Base-by-base conservation (phyloP, 2,329 filamentous ascomycete species). In the Neurospora sp. region DNA sequence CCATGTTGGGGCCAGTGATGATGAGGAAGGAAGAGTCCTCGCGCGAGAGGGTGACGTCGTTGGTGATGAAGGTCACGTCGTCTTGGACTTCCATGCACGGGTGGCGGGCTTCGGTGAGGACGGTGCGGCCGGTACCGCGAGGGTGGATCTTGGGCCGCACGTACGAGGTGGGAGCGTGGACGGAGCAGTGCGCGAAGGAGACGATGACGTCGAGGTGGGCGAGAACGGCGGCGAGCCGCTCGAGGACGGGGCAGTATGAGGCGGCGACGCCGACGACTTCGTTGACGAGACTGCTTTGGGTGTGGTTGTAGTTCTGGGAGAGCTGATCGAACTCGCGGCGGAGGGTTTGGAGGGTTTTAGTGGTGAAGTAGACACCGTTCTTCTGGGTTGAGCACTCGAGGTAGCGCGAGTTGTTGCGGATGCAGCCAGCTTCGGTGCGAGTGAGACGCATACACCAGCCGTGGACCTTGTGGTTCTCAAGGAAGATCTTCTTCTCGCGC, bases 41-140 rank as follows among this genome's bases (percentile, higher is more conserved):
- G 9, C 93, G 90, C 5, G 88, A 85, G 43, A 99, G 88, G 68
- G 90, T 89, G 28, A 98, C 93, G 75, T 99, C 95, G 79, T 99
- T 99, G 70, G 95, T 97, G 80, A 99, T 99, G 82, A 99, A 99
- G 73, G 95, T 94, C 58, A 99, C 90, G 77, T 99, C 96, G 76
- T 99, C 96, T 81, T 99, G 96, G 88, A 97, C 94, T 79, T 99
- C 96, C 88, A 99, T 92, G 78, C 96, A 99, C 0, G 96, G 96
- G 78, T 99, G 96, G 11, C 96, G 91, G 2, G 96, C 93, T 81
- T 97, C 96, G 73, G 90, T 92, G n/a, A 99, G 86, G 28, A 96
- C 83, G 0, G 96, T 99, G 76, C 93, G 91, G 3, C 95, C 96
- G 66, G 92, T 89, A 38, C 95, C 96, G 39, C 96, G 92, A 11